phyloP scores from a whole-genome alignment of 2,329 filamentous ascomycete genomes.

The Phaeophleospora eucalypticola region DNA sequence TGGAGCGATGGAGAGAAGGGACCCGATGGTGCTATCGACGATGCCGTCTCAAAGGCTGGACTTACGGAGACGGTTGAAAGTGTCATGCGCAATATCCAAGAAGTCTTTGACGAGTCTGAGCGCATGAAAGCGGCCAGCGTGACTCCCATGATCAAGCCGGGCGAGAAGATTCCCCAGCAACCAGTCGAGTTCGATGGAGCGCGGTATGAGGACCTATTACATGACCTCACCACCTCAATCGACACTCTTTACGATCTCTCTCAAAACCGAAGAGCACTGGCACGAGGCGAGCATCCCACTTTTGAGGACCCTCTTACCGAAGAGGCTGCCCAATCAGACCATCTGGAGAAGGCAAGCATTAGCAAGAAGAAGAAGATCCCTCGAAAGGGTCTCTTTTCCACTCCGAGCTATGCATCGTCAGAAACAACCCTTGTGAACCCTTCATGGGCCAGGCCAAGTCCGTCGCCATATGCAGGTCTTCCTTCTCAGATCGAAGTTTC shows the following conservation, averaged over 20 bases:
- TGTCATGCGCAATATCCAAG: conserved; percentile 76
- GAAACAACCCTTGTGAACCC: conserved; percentile 43
- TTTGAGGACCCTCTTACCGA: conserved; percentile 20
- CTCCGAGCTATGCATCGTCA: conserved; percentile 34
- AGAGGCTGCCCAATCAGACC: neutral
- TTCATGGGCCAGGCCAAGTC: conserved; percentile 25
- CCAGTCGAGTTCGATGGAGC: conserved; percentile 59
- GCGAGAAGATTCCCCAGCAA: conserved; percentile 30
- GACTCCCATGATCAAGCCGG: conserved; percentile 30
- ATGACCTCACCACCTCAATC: conserved; percentile 71
- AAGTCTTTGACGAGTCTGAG: conserved; percentile 72
- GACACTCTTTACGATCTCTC: conserved; percentile 77
- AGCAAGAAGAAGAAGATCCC: conserved; percentile 11
- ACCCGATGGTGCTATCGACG: conserved; percentile 67
- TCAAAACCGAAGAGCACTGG: conserved; percentile 54
- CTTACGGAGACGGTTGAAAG: conserved; percentile 72
- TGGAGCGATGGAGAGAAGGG: conserved; percentile 68
- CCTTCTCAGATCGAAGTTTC: conserved; percentile 43
- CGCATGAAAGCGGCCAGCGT: conserved; percentile 53
- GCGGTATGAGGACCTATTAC: conserved; percentile 71
- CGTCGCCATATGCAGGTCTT: conserved; percentile 35
- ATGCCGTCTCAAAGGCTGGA: conserved; percentile 62
- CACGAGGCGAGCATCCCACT: conserved; percentile 34
- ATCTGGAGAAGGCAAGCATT: conserved; percentile 8
- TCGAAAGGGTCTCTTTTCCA: conserved; percentile 13